phyloP scores from a whole-genome alignment of 192 early-diverging fungal genomes.

The Entomortierella lignicola region DNA sequence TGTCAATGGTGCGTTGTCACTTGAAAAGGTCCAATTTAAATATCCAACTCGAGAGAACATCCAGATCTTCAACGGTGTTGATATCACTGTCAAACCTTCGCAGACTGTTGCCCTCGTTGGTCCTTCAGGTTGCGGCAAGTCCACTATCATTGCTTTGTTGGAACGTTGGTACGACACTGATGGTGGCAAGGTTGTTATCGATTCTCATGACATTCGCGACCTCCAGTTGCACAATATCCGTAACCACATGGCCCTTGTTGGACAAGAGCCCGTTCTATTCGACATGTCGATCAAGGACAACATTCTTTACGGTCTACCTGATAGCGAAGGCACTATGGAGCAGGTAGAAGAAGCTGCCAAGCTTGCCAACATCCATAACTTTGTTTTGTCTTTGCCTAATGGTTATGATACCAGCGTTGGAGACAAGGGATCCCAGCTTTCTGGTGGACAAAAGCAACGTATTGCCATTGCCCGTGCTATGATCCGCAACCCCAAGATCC shows the following conservation, averaged over 20 bases:
- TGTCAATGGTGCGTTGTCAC: slow-evolving; percentile 50
- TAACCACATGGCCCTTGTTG: slow-evolving; percentile 83
- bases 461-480: slow-evolving; percentile 92
- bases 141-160: slow-evolving; percentile 69
- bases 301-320: slow-evolving; percentile 78
- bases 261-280: slow-evolving; percentile 93
- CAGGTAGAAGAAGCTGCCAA: slow-evolving; percentile 72
- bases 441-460: slow-evolving; percentile 84
- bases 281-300: slow-evolving; percentile 90
- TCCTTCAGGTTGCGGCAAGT: slow-evolving; percentile 88
- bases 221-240: slow-evolving; percentile 80
- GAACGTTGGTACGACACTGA: slow-evolving; percentile 86
- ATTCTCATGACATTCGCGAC: slow-evolving; percentile 67
- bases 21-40: slow-evolving; percentile 63
- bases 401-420: slow-evolving; percentile 77
- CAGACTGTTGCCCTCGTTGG: slow-evolving; percentile 90
- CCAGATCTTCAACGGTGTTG: slow-evolving; percentile 69
- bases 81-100: slow-evolving; percentile 62
- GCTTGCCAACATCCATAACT: slow-evolving; percentile 70
- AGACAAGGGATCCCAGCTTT: slow-evolving; percentile 71
- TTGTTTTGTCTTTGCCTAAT: slow-evolving; percentile 63
- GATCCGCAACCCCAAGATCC: slow-evolving; percentile 85
- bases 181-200: slow-evolving; percentile 70
- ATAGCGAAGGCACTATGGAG: slow-evolving; percentile 55
- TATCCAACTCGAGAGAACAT: slow-evolving; percentile 75